phyloP scores from a whole-genome alignment of 306 rosid species.

The Clitoria ternatea region DNA sequence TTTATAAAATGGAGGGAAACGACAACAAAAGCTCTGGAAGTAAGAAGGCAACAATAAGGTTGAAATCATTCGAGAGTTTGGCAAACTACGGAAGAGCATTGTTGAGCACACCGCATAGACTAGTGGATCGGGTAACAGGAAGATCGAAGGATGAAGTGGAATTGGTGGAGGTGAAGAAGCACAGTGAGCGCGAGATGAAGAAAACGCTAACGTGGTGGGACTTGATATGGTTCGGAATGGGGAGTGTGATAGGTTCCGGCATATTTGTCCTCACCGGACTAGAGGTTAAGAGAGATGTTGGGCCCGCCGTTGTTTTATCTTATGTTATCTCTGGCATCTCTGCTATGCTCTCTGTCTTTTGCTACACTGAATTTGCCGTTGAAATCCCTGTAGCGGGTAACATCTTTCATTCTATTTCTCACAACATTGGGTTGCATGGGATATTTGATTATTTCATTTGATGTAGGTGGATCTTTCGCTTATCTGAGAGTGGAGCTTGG shows the following conservation, averaged over 20 bases:
- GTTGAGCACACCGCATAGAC: not conserved
- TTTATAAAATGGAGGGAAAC: not conserved
- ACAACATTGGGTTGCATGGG: too few relatives aligned
- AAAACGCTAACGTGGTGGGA: slow-evolving; percentile 52
- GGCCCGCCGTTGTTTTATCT: slow-evolving; percentile 66
- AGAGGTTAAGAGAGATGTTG: slow-evolving; percentile 43
- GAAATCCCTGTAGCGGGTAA: slow-evolving; percentile 74
- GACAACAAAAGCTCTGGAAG: not conserved
- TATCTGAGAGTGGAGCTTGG: slow-evolving; percentile 83
- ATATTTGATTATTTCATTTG: too few relatives aligned
- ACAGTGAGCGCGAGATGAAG: slow-evolving; percentile 41
- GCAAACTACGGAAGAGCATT: slow-evolving; percentile 21
- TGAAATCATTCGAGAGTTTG: slow-evolving; percentile 26
- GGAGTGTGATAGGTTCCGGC: slow-evolving; percentile 71
- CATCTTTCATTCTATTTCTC: too few relatives aligned
- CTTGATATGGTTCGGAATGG: slow-evolving; percentile 72
- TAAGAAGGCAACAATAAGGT: not conserved
- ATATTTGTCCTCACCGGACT: slow-evolving; percentile 69
- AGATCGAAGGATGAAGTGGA: slow-evolving; percentile 34
- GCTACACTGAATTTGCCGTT: slow-evolving; percentile 76
- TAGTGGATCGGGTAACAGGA: slow-evolving; percentile 12
- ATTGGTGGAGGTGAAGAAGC: slow-evolving; percentile 25
- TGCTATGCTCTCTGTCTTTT: slow-evolving; percentile 73
- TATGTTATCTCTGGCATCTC: slow-evolving; percentile 58
- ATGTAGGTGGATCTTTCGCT: slow-evolving; percentile 78